Evolutionary conservation across 2,329 filamentous ascomycete species (phyloP).

Genomic region (Cercospora zeina): DNA sequence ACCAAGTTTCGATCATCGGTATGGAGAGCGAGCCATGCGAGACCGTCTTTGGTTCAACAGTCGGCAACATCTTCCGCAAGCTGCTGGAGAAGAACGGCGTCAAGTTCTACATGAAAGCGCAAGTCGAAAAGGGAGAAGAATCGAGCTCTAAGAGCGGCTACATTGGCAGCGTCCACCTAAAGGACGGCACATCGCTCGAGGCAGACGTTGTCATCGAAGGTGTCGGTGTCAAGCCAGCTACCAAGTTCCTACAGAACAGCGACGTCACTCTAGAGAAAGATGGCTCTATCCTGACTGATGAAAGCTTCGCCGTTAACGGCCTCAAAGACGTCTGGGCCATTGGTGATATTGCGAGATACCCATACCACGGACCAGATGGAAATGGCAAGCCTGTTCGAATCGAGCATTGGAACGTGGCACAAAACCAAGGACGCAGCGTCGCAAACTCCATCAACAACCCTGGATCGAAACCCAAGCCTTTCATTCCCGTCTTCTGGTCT

Average conservation of each 20-base stretch:
- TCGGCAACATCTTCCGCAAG: slow-evolving; percentile 78
- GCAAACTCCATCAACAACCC: slow-evolving; percentile 74
- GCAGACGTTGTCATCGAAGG: slow-evolving; percentile 91
- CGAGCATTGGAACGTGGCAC: slow-evolving; percentile 98
- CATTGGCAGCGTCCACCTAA: slow-evolving; percentile 78
- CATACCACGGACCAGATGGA: slow-evolving; percentile 86
- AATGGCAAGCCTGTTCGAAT: slow-evolving; percentile 74
- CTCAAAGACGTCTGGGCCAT: slow-evolving; percentile 85
- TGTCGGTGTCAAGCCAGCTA: slow-evolving; percentile 83
- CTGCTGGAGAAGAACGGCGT: slow-evolving; percentile 81
- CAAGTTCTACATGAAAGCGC: slow-evolving; percentile 79
- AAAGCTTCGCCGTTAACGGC: slow-evolving; percentile 73
- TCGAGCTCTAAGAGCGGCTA: slow-evolving; percentile 65
- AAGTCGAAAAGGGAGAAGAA: slow-evolving; percentile 79
- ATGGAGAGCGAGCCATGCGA: slow-evolving; percentile 86
- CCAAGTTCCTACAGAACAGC: slow-evolving; percentile 76
- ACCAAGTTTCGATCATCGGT: slow-evolving; percentile 81
- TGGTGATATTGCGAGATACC: slow-evolving; percentile 92
- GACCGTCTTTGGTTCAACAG: slow-evolving; percentile 76
- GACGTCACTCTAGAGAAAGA: slow-evolving; percentile 73
- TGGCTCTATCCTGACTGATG: slow-evolving; percentile 80
- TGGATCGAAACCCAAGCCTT: slow-evolving; percentile 62
- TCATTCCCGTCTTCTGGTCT: slow-evolving; percentile 97
- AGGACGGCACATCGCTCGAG: slow-evolving; percentile 79
- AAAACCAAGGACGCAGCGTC: slow-evolving; percentile 81